phyloP scores from a whole-genome alignment of 495 filamentous ascomycete genomes.

The Clohesyomyces aquaticus region DNA sequence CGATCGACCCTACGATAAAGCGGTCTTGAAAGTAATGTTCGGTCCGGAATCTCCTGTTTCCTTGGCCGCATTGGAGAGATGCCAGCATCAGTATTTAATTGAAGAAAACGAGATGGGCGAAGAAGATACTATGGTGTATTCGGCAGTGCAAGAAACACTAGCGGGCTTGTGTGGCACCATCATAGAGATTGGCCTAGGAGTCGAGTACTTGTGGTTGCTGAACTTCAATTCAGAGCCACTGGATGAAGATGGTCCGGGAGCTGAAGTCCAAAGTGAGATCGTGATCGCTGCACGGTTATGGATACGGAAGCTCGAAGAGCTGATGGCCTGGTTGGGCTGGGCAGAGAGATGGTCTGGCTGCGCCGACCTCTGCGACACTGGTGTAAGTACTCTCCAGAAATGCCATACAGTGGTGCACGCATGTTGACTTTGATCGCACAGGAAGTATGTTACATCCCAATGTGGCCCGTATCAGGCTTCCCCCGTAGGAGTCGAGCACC shows the following conservation, averaged over 20 bases:
- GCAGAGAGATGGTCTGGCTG: slow-evolving; percentile 43
- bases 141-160: slow-evolving; percentile 41
- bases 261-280: background rate
- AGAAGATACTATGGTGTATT: slow-evolving; percentile 36
- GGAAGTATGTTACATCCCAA: slow-evolving; percentile 47
- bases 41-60: slow-evolving; percentile 14
- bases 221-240: slow-evolving; percentile 15
- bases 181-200: slow-evolving; percentile 40
- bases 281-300: slow-evolving; percentile 18
- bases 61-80: slow-evolving; percentile 23
- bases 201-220: slow-evolving; percentile 37
- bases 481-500: slow-evolving; percentile 1
- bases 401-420: too few species aligned
- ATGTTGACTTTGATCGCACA: background rate
- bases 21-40: slow-evolving; percentile 14
- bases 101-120: slow-evolving; percentile 30
- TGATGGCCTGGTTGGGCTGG: slow-evolving; percentile 50
- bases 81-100: slow-evolving; percentile 37
- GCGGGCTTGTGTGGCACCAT: slow-evolving; percentile 42
- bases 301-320: slow-evolving; percentile 40
- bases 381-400: slow-evolving; percentile 17
- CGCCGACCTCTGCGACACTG: slow-evolving; percentile 36
- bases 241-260: background rate
- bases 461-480: slow-evolving; percentile 43
- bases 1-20: slow-evolving; percentile 18